Evolutionary conservation across 768 basidiomycete species (phyloP).

Genomic region (Hydnomerulius pinastri): DNA sequence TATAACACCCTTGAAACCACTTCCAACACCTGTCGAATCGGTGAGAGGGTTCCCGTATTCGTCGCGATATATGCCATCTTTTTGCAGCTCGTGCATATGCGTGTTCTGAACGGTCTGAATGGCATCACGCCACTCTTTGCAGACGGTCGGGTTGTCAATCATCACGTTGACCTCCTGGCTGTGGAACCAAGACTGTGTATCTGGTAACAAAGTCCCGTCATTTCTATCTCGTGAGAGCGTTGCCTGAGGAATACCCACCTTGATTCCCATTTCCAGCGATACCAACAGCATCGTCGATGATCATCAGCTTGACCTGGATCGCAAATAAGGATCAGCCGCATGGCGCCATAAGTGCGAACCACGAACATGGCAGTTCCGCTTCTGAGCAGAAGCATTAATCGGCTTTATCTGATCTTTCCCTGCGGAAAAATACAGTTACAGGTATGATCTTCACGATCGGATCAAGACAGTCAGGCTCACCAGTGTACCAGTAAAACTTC

Average conservation of each 20-base stretch:
- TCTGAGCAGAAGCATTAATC: conserved; percentile 63
- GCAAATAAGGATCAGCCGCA: neutral
- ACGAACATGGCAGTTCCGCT: conserved; percentile 67
- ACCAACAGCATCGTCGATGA: conserved; percentile 62
- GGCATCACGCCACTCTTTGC: conserved; percentile 56
- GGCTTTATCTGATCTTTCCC: conserved; percentile 67
- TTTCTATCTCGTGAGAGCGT: conserved; percentile 5
- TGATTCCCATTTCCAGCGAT: conserved; percentile 76
- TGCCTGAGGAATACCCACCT: conserved; percentile 30
- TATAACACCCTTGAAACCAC: conserved; percentile 39
- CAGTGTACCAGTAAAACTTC: conserved; percentile 58
- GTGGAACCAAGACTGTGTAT: conserved; percentile 73
- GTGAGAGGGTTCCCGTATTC: conserved; percentile 40
- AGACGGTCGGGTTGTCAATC: conserved; percentile 55
- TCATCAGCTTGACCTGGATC: conserved; percentile 59
- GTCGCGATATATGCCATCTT: conserved; percentile 62
- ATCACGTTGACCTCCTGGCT: conserved; percentile 70
- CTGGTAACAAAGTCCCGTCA: conserved; percentile 23
- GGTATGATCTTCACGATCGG: neutral
- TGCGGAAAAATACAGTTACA: conserved; percentile 3
- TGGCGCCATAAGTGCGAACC: neutral
- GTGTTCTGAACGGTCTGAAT: conserved; percentile 59
- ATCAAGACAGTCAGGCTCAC: conserved; percentile 10
- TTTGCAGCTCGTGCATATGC: conserved; percentile 43
- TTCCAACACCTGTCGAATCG: conserved; percentile 40